Evolutionary conservation across 306 rosid genomes (phyloP), one percentile per base, ranked within the genome.

Genomic region (Vigna reflexopilosa): DNA sequence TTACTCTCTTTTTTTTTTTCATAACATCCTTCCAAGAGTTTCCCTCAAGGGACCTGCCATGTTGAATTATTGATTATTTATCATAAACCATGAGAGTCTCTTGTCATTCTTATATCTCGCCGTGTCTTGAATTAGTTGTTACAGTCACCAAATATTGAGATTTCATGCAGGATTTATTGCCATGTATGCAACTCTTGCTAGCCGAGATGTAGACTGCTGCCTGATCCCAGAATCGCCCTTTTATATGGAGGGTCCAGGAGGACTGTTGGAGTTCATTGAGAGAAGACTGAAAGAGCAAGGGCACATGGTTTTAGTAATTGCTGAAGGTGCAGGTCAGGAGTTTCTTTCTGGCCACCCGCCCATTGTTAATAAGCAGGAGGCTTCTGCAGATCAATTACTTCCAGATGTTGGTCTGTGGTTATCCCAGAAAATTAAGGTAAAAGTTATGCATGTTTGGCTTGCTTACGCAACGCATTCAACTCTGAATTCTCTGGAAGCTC

Each of bases 201-300:
- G 92, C 79, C 49, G 97, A 82, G 97, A 91, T 7, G 93, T 91
- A 11, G 97, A 91, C 70, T 91, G 93, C 57, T 91, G 93, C 83
- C 77, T 91, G 87, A 91, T 91, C 65, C 97, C 97, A 38, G 97
- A 91, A 15, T 89, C 97, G 12, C 93, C 85, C 49, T 91, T 91
- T 70, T 86, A 89, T 83, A 84, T 91, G 22, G 92, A 91, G 62
- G 97, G 97, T 28, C 26, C 83, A 5, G 92, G 92, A 34, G 97
- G 97, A 44, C 86, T 91, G 1, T 78, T 86, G 48, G 90, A 89
- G 72, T 89, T 71, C 55, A 82, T 89, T 30, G 91, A 89, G 77
- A 87, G 67, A 80, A 86, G 86, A 56, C 83, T 91, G 0, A 86
- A 90, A 70, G 93, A 91, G 70, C 61, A 83, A 32, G 92, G 97